Evolutionary conservation across 1,284 basidiomycete genomes (phyloP).

Genomic region (Malassezia arunalokei): DNA sequence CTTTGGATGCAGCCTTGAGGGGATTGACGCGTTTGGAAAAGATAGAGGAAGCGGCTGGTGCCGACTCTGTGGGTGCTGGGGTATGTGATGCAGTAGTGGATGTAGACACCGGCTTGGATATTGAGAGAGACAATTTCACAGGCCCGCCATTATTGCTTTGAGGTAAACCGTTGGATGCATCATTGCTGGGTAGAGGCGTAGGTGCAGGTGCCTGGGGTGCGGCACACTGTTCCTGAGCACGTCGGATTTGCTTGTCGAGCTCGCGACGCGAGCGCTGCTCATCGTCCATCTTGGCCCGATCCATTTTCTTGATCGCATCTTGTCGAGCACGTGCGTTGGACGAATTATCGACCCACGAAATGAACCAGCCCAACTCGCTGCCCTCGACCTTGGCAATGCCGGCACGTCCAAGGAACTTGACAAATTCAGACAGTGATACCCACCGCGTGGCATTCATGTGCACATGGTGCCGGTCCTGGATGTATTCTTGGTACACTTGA

Average conservation of each 20-base stretch:
- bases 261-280: slow-evolving; percentile 82
- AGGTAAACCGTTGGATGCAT: background rate
- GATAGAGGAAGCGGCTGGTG: background rate
- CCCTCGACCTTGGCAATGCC: slow-evolving; percentile 89
- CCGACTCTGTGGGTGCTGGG: background rate
- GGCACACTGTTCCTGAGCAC: slow-evolving; percentile 53
- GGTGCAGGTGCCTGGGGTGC: background rate
- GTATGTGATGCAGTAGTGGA: background rate
- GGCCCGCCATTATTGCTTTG: background rate
- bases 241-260: slow-evolving; percentile 85
- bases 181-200: background rate
- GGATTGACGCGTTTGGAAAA: slow-evolving; percentile 12
- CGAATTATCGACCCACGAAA: slow-evolving; percentile 91
- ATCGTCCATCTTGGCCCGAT: slow-evolving; percentile 77
- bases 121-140: background rate
- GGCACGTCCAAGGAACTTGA: slow-evolving; percentile 73
- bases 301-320: slow-evolving; percentile 83
- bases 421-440: slow-evolving; percentile 89
- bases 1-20: slow-evolving; percentile 9
- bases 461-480: slow-evolving; percentile 80
- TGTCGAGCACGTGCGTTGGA: slow-evolving; percentile 84
- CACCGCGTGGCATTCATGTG: slow-evolving; percentile 99
- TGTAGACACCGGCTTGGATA: background rate
- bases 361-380: slow-evolving; percentile 92
- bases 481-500: slow-evolving; percentile 94